Base-by-base conservation (phyloP, 176 grass and related monocot species). In the Dactylis glomerata region DNA sequence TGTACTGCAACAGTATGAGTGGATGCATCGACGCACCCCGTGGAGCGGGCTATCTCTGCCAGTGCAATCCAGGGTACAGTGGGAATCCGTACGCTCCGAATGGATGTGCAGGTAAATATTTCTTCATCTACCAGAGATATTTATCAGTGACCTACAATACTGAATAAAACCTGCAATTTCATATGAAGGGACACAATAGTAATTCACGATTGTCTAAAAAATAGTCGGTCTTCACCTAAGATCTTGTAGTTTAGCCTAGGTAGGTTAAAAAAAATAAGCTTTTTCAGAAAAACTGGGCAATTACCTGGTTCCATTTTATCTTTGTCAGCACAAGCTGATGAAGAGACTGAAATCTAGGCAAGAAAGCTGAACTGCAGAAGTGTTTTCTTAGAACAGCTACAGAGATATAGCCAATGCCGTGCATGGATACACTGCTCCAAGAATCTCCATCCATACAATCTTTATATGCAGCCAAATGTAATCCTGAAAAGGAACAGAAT, bases 61-160 rank as follows among this genome's bases (percentile, higher is more conserved):
- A 12, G 20, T 89, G 88, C 78, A 66, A 4, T 1, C 0, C 22
- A 14, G 88, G 83, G 72, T 89, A 77, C 32, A 0, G 6, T 0
- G 88, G 88, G 9, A 89, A 89, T 34, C 51, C 83, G 0, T 89
- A 89, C 14, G 1, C 3, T 4, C 0, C 5, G 1, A 24, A 20
- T 15, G 88, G 88, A 42, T 89, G 88, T 17, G 0, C 6, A 69
- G 87, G 87, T 89, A 81, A 81, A 27, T 0, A 8, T 30, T 34
- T 61, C 12, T 31, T 78, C 37, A 87, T 33, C 77, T 26, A 47
- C 38, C 44, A 16, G 0, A 65, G 3, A 38, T 5, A 38, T 3
- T 5, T 38, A 38, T 2, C 50, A 2, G 5, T 50, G 10, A 67
- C 23, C 42, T 17, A 77, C 24, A 40, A 30, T 31, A 58, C 24